Percentiles rank a stretch among this genome's conserved stretches.
Evolutionary conservation across 371 early-diverging fungal genomes (phyloP).

Genomic region (Mucor racemosus): DNA sequence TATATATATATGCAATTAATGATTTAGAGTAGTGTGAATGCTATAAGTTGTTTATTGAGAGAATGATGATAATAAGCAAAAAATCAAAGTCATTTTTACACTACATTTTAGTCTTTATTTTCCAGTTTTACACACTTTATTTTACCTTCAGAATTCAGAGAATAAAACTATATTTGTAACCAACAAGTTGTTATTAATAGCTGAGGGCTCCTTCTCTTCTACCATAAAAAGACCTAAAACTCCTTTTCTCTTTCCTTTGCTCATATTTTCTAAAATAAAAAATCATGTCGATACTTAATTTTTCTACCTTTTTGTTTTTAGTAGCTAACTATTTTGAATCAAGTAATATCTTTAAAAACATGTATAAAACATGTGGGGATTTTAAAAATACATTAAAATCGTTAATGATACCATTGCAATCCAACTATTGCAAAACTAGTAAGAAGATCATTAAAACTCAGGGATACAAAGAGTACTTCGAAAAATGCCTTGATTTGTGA

Average conservation of each 20-base stretch:
- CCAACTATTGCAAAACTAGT: not conserved
- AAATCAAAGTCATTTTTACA: no score
- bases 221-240: constrained; percentile 16
- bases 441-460: constrained; percentile 2
- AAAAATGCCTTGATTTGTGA: not conserved
- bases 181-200: constrained; percentile 17
- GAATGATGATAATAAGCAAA: no score
- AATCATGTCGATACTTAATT: not conserved
- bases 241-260: constrained; percentile 10
- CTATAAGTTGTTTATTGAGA: no score
- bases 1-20: not conserved
- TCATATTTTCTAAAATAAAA: not conserved
- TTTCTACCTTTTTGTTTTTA: not conserved
- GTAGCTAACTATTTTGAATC: not conserved
- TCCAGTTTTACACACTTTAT: not conserved
- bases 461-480: not conserved
- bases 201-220: constrained; percentile 14
- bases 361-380: not conserved
- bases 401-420: not conserved
- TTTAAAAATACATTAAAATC: not conserved
- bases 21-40: not conserved
- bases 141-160: not conserved
- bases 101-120: constrained; percentile 6
- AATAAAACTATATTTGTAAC: constrained; percentile 6
- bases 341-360: not conserved